Conservation (phyloP, 805 yeast species). For the Starmerella apis region DNA sequence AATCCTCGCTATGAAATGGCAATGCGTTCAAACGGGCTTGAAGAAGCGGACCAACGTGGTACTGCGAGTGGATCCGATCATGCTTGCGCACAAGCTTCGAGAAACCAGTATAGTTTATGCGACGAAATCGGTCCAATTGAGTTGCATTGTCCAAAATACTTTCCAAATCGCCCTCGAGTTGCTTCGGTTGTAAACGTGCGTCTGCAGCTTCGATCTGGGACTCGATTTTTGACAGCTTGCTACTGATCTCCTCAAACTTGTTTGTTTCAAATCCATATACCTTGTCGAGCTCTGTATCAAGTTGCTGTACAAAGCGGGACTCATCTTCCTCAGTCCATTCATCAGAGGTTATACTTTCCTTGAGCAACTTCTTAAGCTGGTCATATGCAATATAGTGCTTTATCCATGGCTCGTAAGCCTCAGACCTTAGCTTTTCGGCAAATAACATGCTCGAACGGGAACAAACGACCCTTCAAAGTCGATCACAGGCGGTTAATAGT, state of each 20-base stretch:
- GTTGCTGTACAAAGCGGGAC: slow-evolving; percentile 61
- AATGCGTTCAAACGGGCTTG: slow-evolving; percentile 76
- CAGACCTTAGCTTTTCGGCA: slow-evolving; percentile 71
- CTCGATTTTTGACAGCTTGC: slow-evolving; percentile 56
- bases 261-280: slow-evolving; percentile 76
- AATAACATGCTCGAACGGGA: slow-evolving; percentile 52
- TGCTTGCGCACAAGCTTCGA: slow-evolving; percentile 91
- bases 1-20: slow-evolving; percentile 91
- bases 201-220: slow-evolving; percentile 24
- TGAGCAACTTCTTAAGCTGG: slow-evolving; percentile 71
- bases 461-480: background rate
- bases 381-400: slow-evolving; percentile 84
- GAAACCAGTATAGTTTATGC: slow-evolving; percentile 91
- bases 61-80: slow-evolving; percentile 77
- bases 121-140: slow-evolving; percentile 78
- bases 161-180: slow-evolving; percentile 62
- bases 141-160: slow-evolving; percentile 62
- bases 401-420: slow-evolving; percentile 83
- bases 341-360: slow-evolving; percentile 41
- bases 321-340: slow-evolving; percentile 75
- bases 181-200: slow-evolving; percentile 34
- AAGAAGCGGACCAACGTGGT: slow-evolving; percentile 80
- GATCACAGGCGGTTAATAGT: background rate
- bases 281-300: slow-evolving; percentile 83
- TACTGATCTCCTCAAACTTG: slow-evolving; percentile 59